A percentile compares a stretch with the other conserved stretches of the same genome.
phyloP scores from a whole-genome alignment of 2,329 filamentous ascomycete genomes.

The Cadophora sp. region DNA sequence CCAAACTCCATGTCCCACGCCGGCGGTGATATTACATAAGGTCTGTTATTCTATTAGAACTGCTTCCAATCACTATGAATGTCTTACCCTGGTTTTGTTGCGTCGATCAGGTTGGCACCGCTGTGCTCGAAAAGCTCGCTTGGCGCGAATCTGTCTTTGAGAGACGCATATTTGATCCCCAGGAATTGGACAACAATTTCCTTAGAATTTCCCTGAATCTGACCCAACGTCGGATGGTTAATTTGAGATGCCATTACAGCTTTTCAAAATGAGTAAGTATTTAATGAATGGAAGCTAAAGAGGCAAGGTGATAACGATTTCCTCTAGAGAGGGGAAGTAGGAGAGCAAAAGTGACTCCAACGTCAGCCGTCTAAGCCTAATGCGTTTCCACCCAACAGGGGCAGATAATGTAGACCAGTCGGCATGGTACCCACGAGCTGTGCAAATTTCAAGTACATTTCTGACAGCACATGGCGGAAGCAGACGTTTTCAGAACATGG shows the following conservation, averaged over 20 bases:
- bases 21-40: constrained; percentile 34
- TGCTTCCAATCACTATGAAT: neutral
- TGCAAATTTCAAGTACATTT: neutral
- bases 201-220: constrained; percentile 9
- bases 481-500: too few relatives aligned
- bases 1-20: constrained; percentile 54
- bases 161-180: constrained; percentile 48
- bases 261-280: neutral
- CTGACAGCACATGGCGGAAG: neutral
- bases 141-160: constrained; percentile 45
- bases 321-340: neutral
- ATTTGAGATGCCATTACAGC: constrained; percentile 8
- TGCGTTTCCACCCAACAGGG: neutral
- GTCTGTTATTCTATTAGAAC: constrained; percentile 9
- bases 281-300: neutral
- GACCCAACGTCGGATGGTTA: constrained; percentile 12
- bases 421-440: neutral
- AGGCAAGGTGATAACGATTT: neutral
- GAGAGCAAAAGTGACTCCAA: neutral
- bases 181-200: constrained; percentile 41
- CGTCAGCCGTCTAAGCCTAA: neutral
- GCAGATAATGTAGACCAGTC: neutral
- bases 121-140: constrained; percentile 42
- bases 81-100: constrained; percentile 26
- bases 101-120: constrained; percentile 30